These are phyloP conservation scores for Pseudogymnoascus sp. DNA, from an alignment of 2,329 filamentous ascomycete genomes.

Conservation along the genomic window DNA sequence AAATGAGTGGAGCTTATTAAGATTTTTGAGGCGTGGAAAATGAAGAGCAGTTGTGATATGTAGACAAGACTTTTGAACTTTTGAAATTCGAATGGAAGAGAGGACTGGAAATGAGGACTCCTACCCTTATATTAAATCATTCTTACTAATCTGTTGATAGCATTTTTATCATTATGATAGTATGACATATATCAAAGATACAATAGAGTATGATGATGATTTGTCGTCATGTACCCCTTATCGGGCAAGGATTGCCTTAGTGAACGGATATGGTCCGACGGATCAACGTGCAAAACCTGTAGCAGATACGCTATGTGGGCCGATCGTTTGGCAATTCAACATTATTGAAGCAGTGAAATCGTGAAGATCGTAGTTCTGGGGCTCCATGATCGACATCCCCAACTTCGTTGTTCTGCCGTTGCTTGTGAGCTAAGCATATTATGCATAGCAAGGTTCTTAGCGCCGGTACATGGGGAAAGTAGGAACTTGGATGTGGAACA, in stretches of 20 bases:
- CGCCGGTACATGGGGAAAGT: not conserved
- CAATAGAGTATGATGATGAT: not conserved
- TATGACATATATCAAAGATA: not conserved
- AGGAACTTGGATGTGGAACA: constrained; percentile 4
- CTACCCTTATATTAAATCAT: constrained; percentile 10
- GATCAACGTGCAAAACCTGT: not conserved
- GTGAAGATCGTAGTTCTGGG: not conserved
- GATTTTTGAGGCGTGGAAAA: not conserved
- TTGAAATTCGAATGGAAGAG: not conserved
- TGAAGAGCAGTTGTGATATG: not conserved
- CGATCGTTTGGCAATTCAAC: not conserved
- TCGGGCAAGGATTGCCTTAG: not conserved
- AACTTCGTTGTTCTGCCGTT: not conserved
- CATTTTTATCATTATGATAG: not conserved
- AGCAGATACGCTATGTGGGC: not conserved
- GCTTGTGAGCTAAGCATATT: not conserved
- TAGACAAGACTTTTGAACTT: not conserved
- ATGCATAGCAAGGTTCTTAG: constrained; percentile 5
- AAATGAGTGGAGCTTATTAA: not conserved
- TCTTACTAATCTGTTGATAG: not conserved
- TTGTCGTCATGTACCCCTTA: not conserved
- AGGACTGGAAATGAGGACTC: not conserved
- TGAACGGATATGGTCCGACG: not conserved
- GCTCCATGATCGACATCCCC: not conserved
- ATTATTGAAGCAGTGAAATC: not conserved